These are phyloP conservation scores for Hemileccinum hortonii DNA, from an alignment of 1,284 basidiomycete genomes.

Conservation along the genomic window DNA sequence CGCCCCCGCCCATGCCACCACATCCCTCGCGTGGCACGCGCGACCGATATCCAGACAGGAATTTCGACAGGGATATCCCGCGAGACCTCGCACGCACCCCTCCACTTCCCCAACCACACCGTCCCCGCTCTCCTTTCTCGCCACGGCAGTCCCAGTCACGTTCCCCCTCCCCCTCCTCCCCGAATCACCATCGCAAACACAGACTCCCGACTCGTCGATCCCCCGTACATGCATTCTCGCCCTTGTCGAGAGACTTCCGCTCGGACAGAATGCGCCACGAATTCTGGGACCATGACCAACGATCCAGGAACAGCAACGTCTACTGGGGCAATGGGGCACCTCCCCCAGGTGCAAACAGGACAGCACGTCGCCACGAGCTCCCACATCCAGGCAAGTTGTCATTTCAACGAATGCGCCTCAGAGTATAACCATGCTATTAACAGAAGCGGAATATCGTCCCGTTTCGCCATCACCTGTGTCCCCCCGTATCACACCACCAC, in stretches of 20 bases:
- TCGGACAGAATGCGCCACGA: slow-evolving; percentile 35
- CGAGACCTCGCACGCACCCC: slow-evolving; percentile 32
- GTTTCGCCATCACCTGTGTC: slow-evolving; percentile 25
- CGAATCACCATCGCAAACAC: slow-evolving; percentile 39
- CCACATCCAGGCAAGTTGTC: slow-evolving; percentile 12
- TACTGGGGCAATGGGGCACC: slow-evolving; percentile 11
- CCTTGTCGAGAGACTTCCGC: slow-evolving; percentile 31
- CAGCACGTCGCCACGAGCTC: slow-evolving; percentile 11
- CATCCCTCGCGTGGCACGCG: slow-evolving; percentile 19
- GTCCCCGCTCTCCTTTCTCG: slow-evolving; percentile 25
- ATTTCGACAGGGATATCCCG: slow-evolving; percentile 23
- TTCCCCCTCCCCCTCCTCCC: slow-evolving; percentile 35
- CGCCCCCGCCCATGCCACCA: slow-evolving; percentile 4
- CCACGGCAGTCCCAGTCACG: slow-evolving; percentile 19
- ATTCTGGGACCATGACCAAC: slow-evolving; percentile 25
- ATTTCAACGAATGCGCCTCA: background rate
- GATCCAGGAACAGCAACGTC: slow-evolving; percentile 11
- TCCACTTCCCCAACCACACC: slow-evolving; percentile 31
- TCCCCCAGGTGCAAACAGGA: slow-evolving; percentile 8
- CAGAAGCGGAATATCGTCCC: slow-evolving; percentile 21
- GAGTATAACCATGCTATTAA: slow-evolving; percentile 5
- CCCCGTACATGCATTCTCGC: slow-evolving; percentile 38
- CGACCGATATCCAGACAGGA: slow-evolving; percentile 24
- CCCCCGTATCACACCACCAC: slow-evolving; percentile 24
- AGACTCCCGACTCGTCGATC: slow-evolving; percentile 44